Base-by-base conservation (phyloP, 179 eudicot species). In the Silene vulgaris region DNA sequence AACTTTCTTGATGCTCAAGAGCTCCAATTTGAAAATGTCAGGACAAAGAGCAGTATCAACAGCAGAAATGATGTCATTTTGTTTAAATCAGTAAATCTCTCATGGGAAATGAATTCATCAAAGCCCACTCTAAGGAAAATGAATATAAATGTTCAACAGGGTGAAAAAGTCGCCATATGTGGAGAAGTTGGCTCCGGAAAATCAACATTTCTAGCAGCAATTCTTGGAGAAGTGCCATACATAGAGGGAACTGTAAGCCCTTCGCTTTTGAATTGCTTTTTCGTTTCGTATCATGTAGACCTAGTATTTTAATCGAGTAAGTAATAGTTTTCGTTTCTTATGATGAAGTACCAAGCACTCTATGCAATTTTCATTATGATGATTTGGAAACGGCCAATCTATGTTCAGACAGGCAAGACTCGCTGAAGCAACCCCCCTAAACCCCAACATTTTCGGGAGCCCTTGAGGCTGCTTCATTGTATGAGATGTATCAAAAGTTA, bases 171-270 rank as follows among this genome's bases (percentile, higher is more conserved):
- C 64, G 93, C 90, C 0, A 84, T 89, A 21, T 89, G 93, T 76
- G 90, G 93, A 57, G 90, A 89, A 66, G 90, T 89, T 43, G 93
- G 93, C 4, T 86, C 90, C 2, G 93, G 93, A 12, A 89, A 89
- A 81, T 87, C 93, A 26, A 86, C 90, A 66, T 74, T 78, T 76
- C 79, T 89, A 19, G 88, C 97, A 43, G 80, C 89, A 29, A 79
- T 88, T 81, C 90, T 91, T 48, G 94, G 97, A 72, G 94, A 91
- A 88, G 81, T 91, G 65, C 90, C 94, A 43, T 81, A 68, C 62
- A 85, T 83, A 21, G 76, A 81, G 19, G 94, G 94, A 85, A 87
- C 84, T 21, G 97, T 91, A 83, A 83, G 93, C 68, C 17, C 63
- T 63, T 26, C 76, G 3, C 3, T 40, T 40, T 29, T 29, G 1